Conservation (phyloP, 2,329 filamentous ascomycete species). For the Monosporascus sp. region DNA sequence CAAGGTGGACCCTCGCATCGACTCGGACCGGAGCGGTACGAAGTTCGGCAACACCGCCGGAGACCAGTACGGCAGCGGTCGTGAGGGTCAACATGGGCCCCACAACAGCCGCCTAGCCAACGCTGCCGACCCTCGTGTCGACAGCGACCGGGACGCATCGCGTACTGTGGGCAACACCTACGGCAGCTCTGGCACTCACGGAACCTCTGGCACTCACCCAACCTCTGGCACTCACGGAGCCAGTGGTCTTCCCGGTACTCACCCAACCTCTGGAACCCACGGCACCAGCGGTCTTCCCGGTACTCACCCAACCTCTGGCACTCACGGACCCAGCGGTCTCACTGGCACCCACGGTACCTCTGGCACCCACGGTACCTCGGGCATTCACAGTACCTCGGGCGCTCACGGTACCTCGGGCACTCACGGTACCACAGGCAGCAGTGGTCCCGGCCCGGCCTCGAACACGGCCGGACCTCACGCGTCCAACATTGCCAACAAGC, state of each 20-base stretch:
- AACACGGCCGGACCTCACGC: constrained; percentile 48
- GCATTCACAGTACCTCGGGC: constrained; percentile 19
- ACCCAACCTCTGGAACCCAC: not conserved
- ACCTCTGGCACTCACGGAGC: constrained; percentile 13
- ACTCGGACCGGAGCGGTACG: constrained; percentile 39
- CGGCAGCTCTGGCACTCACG: constrained; percentile 19
- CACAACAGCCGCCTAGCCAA: constrained; percentile 40
- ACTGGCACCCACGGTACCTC: not conserved
- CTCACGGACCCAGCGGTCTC: constrained; percentile 10
- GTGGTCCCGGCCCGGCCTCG: constrained; percentile 30
- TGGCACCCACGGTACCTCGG: constrained; percentile 4
- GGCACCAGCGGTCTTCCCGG: constrained; percentile 23
- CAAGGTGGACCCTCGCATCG: constrained; percentile 48
- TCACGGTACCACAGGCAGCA: constrained; percentile 20
- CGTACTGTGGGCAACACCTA: constrained; percentile 29
- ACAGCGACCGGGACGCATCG: constrained; percentile 41
- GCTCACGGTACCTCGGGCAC: constrained; percentile 17
- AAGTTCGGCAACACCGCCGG: constrained; percentile 20
- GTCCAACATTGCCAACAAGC: constrained; percentile 48
- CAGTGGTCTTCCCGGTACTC: too few relatives aligned
- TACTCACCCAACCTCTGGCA: constrained; percentile 9
- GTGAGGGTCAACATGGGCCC: constrained; percentile 32
- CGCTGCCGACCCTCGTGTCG: constrained; percentile 44
- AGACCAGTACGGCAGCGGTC: constrained; percentile 23
- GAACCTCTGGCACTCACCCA: constrained; percentile 5